Evolutionary conservation across 345 rosid genomes (phyloP).

Genomic region (Dipteronia sinensis): DNA sequence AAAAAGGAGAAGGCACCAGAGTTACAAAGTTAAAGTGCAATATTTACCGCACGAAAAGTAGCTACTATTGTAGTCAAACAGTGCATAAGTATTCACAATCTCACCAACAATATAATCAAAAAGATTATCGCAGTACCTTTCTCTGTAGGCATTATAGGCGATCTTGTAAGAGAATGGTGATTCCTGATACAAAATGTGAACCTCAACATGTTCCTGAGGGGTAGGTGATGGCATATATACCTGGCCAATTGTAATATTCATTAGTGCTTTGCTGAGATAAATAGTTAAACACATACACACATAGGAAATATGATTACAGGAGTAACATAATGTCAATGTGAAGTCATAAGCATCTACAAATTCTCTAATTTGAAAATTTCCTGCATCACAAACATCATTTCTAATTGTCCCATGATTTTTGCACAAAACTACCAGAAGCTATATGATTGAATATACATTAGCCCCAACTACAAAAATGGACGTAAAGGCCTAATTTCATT

Average conservation of each 20-base stretch:
- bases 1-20: no score
- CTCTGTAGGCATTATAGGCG: conserved; percentile 42
- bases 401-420: background rate
- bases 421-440: background rate
- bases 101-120: background rate
- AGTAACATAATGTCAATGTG: background rate
- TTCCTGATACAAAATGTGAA: conserved; percentile 49
- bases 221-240: conserved; percentile 45
- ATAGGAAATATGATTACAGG: background rate
- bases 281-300: background rate
- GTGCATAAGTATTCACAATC: background rate
- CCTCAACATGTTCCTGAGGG: conserved; percentile 38
- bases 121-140: conserved; percentile 43
- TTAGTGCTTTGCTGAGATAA: conserved; percentile 10
- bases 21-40: no score
- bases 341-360: background rate
- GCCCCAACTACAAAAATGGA: background rate
- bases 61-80: no score
- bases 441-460: background rate
- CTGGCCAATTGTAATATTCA: conserved; percentile 38
- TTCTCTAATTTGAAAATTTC: background rate
- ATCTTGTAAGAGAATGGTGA: conserved; percentile 35
- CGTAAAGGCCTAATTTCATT: background rate
- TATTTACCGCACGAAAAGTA: no score
- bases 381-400: background rate